These are phyloP conservation scores for Martiniozyma abietophila DNA, from an alignment of 805 yeast genomes.

Conservation along the genomic window DNA sequence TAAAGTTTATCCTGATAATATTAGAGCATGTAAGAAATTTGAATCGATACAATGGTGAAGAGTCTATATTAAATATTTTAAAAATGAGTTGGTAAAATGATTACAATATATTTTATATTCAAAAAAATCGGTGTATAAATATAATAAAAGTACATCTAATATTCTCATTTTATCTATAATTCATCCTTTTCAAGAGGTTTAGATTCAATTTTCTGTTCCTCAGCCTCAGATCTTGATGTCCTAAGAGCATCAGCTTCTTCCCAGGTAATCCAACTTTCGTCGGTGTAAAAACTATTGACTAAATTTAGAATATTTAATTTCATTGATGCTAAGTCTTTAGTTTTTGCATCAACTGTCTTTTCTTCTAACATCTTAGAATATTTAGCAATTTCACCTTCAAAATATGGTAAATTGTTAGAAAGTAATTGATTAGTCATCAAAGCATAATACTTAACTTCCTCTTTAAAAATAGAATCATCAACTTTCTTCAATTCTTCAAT, in stretches of 20 bases:
- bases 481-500: conserved; percentile 30
- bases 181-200: conserved; percentile 13
- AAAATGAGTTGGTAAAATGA: too few relatives aligned
- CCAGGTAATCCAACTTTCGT: conserved; percentile 13
- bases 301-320: conserved; percentile 35
- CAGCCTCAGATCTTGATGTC: conserved; percentile 1
- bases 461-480: conserved; percentile 14
- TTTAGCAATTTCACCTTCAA: conserved; percentile 38
- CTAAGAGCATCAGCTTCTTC: conserved; percentile 13
- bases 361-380: conserved; percentile 33
- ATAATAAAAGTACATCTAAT: not conserved
- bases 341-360: conserved; percentile 29
- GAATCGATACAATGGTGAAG: conserved; percentile 43
- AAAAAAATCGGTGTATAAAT: not conserved
- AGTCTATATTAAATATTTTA: not conserved
- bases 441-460: conserved; percentile 37
- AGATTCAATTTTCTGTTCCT: not conserved
- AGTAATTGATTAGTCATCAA: conserved; percentile 33
- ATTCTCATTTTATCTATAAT: conserved; percentile 4
- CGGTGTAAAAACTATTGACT: conserved; percentile 11
- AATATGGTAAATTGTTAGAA: conserved; percentile 35
- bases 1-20: conserved; percentile 59
- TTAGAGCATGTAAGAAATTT: conserved; percentile 52
- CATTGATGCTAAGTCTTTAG: conserved; percentile 41
- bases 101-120: not conserved